These are phyloP conservation scores for Cudoniella acicularis DNA, from an alignment of 495 filamentous ascomycete species.

Conservation along the genomic window DNA sequence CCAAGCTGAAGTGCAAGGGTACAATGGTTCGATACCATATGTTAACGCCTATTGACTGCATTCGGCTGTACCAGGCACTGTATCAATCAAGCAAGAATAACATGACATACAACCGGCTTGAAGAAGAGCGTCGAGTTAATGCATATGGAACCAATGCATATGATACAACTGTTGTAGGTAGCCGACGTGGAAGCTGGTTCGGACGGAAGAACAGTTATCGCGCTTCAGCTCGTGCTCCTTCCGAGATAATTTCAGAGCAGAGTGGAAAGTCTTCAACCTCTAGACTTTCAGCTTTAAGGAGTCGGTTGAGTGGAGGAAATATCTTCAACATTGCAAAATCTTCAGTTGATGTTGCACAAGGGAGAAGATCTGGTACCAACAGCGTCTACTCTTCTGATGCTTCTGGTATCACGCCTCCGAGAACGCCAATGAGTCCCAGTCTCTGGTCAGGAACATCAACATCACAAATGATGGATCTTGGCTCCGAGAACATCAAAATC, in stretches of 20 bases:
- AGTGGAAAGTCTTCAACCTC: slow-evolving; percentile 37
- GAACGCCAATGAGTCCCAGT: slow-evolving; percentile 39
- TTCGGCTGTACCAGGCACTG: slow-evolving; percentile 74
- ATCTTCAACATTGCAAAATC: slow-evolving; percentile 75
- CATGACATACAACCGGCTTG: slow-evolving; percentile 80
- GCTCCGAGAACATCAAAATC: slow-evolving; percentile 73
- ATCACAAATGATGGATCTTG: slow-evolving; percentile 32
- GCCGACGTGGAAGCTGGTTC: slow-evolving; percentile 41
- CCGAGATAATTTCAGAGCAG: slow-evolving; percentile 25
- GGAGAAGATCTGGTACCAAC: slow-evolving; percentile 41
- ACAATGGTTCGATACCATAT: slow-evolving; percentile 82
- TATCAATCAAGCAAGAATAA: slow-evolving; percentile 83
- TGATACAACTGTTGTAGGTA: slow-evolving; percentile 5
- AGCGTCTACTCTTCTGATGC: slow-evolving; percentile 59
- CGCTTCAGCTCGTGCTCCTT: slow-evolving; percentile 48
- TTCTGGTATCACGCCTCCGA: slow-evolving; percentile 52
- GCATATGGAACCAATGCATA: slow-evolving; percentile 40
- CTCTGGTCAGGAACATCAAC: not conserved
- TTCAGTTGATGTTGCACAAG: slow-evolving; percentile 41
- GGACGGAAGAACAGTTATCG: slow-evolving; percentile 58
- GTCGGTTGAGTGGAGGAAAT: slow-evolving; percentile 8
- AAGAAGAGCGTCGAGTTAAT: slow-evolving; percentile 51
- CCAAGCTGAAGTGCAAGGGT: slow-evolving; percentile 53
- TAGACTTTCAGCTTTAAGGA: slow-evolving; percentile 67
- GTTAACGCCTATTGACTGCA: slow-evolving; percentile 69